Evolutionary conservation across 306 rosid species (phyloP), one percentile per base, ranked within the genome.

Genomic region (Leucaena leucocephala): DNA sequence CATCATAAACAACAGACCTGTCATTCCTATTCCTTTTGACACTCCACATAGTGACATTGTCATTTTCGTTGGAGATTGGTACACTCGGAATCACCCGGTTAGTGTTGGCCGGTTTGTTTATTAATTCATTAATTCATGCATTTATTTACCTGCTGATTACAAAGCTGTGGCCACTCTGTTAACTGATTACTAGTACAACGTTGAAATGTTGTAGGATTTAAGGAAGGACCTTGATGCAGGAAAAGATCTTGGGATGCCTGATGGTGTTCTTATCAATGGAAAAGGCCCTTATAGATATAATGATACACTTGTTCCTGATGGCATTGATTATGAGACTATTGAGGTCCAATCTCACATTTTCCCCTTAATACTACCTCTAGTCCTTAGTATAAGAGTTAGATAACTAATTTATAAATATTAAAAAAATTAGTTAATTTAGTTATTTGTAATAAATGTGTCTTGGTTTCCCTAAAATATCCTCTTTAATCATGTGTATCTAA

Each of bases 201-300:
- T 54, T 54, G 59, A 58, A 78, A 76, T 87, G 88, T 73, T 87
- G 88, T 73, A 94, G 98, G 97, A 75, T 86, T 79, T 94, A 90
- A 86, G 97, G 85, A 91, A 87, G 84, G 61, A 77, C 48, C 97
- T 94, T 36, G 97, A 94, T 81, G 97, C 74, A 0, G 98, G 97
- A 67, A 92, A 92, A 85, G 93, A 86, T 76, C 98, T 94, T 76
- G 98, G 98, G 55, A 94, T 89, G 85, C 98, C 98, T 0, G 83
- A 94, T 80, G 98, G 98, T 44, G 98, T 94, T 86, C 98, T 94
- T 62, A 92, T 94, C 72, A 94, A 94, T n/a, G 98, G 97, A 19
- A 94, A 94, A 80, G 98, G 98, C 40, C 98, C 98, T 44, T 94
- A 84, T 74, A 80, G 89, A 88, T 94, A 94, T 55, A 94, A 92